These are phyloP conservation scores for Candida verbasci DNA, from an alignment of 805 yeast genomes.

Conservation along the genomic window DNA sequence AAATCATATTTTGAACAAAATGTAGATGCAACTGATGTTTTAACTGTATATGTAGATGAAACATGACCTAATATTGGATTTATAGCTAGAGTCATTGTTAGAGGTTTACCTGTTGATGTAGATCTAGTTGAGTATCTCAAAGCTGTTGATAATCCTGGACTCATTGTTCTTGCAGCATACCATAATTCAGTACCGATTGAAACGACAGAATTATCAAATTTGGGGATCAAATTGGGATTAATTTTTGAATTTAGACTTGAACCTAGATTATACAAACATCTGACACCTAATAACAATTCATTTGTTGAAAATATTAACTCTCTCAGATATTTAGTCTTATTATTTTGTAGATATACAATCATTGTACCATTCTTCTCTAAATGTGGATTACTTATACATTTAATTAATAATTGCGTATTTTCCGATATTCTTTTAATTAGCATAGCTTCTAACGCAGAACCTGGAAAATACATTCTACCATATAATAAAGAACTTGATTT, in stretches of 20 bases:
- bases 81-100: slow-evolving; percentile 78
- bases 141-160: slow-evolving; percentile 88
- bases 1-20: slow-evolving; percentile 84
- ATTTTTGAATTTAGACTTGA: slow-evolving; percentile 13
- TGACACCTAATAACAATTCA: slow-evolving; percentile 76
- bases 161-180: slow-evolving; percentile 78
- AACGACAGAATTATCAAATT: slow-evolving; percentile 57
- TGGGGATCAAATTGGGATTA: slow-evolving; percentile 36
- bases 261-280: slow-evolving; percentile 70
- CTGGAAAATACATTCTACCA: slow-evolving; percentile 87
- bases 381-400: slow-evolving; percentile 68
- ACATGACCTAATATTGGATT: slow-evolving; percentile 90
- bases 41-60: slow-evolving; percentile 81
- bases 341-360: slow-evolving; percentile 69
- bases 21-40: slow-evolving; percentile 69
- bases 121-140: slow-evolving; percentile 81
- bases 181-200: slow-evolving; percentile 84
- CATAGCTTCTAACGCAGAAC: slow-evolving; percentile 85
- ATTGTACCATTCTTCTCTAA: slow-evolving; percentile 51
- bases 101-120: slow-evolving; percentile 81
- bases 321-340: slow-evolving; percentile 56
- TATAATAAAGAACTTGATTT: slow-evolving; percentile 50
- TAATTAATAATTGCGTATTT: slow-evolving; percentile 61
- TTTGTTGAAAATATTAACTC: slow-evolving; percentile 81
- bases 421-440: slow-evolving; percentile 57